Percentiles rank a stretch among this genome's conserved stretches.
Conservation (phyloP, 208 protist species). For the Tritrichomonas musculus region DNA sequence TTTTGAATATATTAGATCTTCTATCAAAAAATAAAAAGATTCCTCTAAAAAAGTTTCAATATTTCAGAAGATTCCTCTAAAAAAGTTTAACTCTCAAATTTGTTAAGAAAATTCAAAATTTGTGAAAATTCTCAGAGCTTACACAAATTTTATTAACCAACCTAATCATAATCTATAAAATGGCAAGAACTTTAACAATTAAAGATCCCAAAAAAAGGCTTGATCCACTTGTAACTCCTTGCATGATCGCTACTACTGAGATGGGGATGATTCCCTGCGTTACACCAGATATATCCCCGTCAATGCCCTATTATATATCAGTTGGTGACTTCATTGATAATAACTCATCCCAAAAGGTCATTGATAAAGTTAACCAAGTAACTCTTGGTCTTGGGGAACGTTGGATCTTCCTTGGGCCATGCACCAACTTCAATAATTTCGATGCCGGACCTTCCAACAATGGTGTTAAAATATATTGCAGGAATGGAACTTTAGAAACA, state of each 20-base stretch:
- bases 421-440: background rate
- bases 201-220: background rate
- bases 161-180: background rate
- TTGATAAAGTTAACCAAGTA: too few species aligned
- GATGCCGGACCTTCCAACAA: background rate
- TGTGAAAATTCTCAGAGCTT: too few species aligned
- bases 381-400: background rate
- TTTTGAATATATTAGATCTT: too few species aligned
- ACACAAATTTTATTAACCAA: too few species aligned
- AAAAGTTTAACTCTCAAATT: too few species aligned
- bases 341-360: background rate
- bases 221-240: background rate
- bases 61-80: too few species aligned
- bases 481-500: background rate
- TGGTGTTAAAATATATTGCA: background rate
- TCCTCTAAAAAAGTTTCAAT: too few species aligned
- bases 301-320: background rate
- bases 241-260: background rate
- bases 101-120: too few species aligned
- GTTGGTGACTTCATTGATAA: background rate
- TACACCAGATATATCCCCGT: background rate
- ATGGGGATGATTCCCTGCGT: background rate
- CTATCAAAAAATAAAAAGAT: too few species aligned
- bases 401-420: background rate
- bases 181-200: background rate